A percentile compares a stretch with the other conserved stretches of the same genome.
Conservation (phyloP, 169 alveolate genomes). For the Plasmodium falciparum region DNA sequence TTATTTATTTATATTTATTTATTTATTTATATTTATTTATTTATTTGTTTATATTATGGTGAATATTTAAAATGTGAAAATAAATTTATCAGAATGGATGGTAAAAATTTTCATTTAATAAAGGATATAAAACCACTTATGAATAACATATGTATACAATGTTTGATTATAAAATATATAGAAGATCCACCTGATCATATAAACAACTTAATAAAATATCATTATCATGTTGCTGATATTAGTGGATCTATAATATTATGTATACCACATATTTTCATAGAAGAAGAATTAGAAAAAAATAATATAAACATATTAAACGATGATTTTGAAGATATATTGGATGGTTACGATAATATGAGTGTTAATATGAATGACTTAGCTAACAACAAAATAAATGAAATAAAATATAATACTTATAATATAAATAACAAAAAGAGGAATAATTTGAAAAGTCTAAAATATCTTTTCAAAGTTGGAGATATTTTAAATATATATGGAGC, state of each 20-base stretch:
- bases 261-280: conserved; percentile 82
- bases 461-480: conserved; percentile 84
- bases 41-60: background rate
- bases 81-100: conserved; percentile 16
- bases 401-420: conserved; percentile 69
- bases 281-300: conserved; percentile 75
- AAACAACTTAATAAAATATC: conserved; percentile 80
- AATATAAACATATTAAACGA: conserved; percentile 30
- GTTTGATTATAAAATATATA: conserved; percentile 81
- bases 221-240: conserved; percentile 81
- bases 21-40: background rate
- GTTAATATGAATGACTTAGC: conserved; percentile 54
- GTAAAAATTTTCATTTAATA: conserved; percentile 40
- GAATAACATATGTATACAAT: conserved; percentile 77
- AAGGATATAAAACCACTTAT: conserved; percentile 81
- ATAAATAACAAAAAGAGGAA: conserved; percentile 77
- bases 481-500: conserved; percentile 79
- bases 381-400: conserved; percentile 59
- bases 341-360: conserved; percentile 56
- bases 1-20: conserved; percentile 1
- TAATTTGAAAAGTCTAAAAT: conserved; percentile 78
- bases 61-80: background rate
- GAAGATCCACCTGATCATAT: conserved; percentile 87
- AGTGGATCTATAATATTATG: conserved; percentile 83
- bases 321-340: conserved; percentile 74